These are phyloP conservation scores for Termitomyces sp. DNA, from an alignment of 768 basidiomycete species.

Conservation along the genomic window DNA sequence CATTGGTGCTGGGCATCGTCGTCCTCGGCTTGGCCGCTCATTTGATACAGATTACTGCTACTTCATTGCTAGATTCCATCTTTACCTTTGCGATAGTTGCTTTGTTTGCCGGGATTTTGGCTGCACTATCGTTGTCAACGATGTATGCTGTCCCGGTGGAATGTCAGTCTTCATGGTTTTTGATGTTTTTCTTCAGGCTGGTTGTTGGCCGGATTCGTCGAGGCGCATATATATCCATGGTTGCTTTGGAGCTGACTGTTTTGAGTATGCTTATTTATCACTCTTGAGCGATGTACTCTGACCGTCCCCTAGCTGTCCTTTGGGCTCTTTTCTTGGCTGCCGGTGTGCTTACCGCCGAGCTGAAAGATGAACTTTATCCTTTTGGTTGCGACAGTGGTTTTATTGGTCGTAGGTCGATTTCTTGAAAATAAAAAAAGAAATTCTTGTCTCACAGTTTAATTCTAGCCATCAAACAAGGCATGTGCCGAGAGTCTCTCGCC, in stretches of 20 bases:
- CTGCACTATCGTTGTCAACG: slow-evolving; percentile 3
- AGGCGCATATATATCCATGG: slow-evolving; percentile 10
- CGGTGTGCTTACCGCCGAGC: slow-evolving; percentile 7
- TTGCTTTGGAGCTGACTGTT: slow-evolving; percentile 7
- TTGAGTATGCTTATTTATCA: slow-evolving; percentile 6
- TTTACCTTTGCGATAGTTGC: slow-evolving; percentile 10
- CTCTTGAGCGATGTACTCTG: too few relatives aligned
- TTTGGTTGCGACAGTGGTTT: slow-evolving; percentile 6
- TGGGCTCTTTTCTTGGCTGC: slow-evolving; percentile 9
- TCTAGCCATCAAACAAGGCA: background rate
- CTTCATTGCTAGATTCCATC: background rate
- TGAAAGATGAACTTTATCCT: slow-evolving; percentile 3
- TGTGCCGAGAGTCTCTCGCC: slow-evolving; percentile 8
- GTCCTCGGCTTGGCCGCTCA: slow-evolving; percentile 9
- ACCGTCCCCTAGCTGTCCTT: slow-evolving; percentile 5
- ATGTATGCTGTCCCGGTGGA: slow-evolving; percentile 6
- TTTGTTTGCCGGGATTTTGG: slow-evolving; percentile 6
- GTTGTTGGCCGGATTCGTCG: slow-evolving; percentile 8
- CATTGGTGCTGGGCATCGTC: slow-evolving; percentile 6
- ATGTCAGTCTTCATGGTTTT: background rate
- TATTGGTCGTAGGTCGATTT: background rate
- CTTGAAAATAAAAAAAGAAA: too few relatives aligned
- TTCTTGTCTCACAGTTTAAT: background rate
- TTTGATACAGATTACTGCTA: slow-evolving; percentile 4
- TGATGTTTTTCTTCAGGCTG: slow-evolving; percentile 1